Evolutionary conservation across 208 protist species (phyloP).

Genomic region (Trypanosoma caninum): DNA sequence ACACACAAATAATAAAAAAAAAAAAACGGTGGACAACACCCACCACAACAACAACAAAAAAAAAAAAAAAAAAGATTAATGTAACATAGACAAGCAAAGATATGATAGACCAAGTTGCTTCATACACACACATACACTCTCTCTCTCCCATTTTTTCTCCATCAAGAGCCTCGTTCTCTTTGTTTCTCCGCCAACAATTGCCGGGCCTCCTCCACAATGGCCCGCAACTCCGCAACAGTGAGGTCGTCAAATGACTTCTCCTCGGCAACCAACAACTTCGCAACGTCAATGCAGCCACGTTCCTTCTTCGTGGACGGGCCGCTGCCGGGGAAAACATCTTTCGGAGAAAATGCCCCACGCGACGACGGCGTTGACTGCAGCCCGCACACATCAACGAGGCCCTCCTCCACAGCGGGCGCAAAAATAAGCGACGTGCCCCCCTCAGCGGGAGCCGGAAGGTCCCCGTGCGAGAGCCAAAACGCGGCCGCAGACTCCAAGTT

Average conservation of each 20-base stretch:
- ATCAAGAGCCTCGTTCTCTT: no score
- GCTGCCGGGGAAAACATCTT: no score
- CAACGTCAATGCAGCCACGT: conserved; percentile 3
- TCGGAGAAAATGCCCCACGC: no score
- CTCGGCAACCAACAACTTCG: conserved; percentile 31
- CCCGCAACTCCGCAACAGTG: conserved; percentile 49
- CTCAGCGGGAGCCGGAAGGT: no score
- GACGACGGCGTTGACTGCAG: neutral
- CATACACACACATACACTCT: neutral
- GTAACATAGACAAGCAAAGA: neutral
- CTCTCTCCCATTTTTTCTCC: no score
- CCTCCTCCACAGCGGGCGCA: no score
- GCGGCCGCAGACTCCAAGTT: conserved; percentile 50
- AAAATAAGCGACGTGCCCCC: no score
- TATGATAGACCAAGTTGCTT: no score
- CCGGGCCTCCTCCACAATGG: conserved; percentile 65
- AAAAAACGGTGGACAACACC: no score
- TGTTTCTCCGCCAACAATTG: conserved; percentile 5
- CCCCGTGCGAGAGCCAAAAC: conserved; percentile 70
- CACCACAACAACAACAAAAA: no score
- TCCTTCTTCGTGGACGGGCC: neutral
- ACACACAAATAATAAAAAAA: conserved; percentile 16
- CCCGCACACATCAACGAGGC: no score
- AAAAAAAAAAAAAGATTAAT: conserved; percentile 2
- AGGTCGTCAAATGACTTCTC: conserved; percentile 61